Conservation (phyloP, 441 rosid species). For the Bruguiera hainesii region DNA sequence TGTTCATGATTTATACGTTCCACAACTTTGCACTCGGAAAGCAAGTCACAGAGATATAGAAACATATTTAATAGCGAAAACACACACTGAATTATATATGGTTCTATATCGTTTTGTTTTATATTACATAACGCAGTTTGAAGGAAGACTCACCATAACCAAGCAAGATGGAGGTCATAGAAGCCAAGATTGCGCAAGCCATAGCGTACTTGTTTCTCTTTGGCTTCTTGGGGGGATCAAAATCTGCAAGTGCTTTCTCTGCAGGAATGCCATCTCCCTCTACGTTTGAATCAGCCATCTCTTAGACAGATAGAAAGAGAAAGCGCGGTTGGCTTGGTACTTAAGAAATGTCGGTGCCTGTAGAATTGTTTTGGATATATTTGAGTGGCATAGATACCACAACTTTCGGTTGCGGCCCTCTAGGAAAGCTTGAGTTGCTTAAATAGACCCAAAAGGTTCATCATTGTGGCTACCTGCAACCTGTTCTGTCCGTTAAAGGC, state of each 20-base stretch:
- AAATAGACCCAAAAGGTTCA: background rate
- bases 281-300: constrained; percentile 22
- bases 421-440: background rate
- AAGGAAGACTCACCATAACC: constrained; percentile 58
- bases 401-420: background rate
- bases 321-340: background rate
- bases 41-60: background rate
- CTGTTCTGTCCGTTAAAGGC: background rate
- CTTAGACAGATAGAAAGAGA: constrained; percentile 2
- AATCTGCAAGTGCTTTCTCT: constrained; percentile 39
- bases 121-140: no score
- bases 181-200: constrained; percentile 72
- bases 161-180: constrained; percentile 75
- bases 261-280: constrained; percentile 14
- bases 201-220: constrained; percentile 64
- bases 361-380: constrained; percentile 2
- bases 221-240: constrained; percentile 50
- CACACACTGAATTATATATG: background rate
- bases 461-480: background rate
- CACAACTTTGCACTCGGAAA: background rate
- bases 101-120: no score
- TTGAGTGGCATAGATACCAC: background rate
- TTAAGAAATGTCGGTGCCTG: background rate
- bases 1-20: no score
- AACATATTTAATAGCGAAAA: background rate